Base-by-base conservation (phyloP, 2,329 filamentous ascomycete species). In the Paecilomyces sp. region DNA sequence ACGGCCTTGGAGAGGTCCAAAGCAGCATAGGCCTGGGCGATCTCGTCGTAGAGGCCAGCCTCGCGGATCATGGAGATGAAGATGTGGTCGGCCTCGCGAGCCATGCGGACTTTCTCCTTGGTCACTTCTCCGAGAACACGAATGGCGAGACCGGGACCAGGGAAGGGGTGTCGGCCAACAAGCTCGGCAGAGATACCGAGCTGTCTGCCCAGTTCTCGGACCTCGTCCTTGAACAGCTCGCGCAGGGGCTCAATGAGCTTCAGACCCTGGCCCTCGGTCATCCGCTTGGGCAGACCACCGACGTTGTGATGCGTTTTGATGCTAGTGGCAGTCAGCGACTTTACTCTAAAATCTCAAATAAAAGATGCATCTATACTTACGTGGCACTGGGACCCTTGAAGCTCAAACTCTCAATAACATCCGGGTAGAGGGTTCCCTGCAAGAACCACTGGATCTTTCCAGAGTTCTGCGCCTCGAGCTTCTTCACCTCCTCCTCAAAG, bases 91-190 rank as follows among this genome's bases (percentile, higher is more conserved):
- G 77, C 76, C 60, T 75, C 64, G 47, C 77, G 71, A 58, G 86
- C 90, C 63, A 96, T 94, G 58, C 85, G 85, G 15, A 96, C 88
- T 51, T 88, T 85, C 71, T 92, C 89, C 1, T 81, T 82, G 1
- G 90, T 96, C 13, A 96, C 87, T 66, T 95, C 92, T 36, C 92
- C 92, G 0, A 96, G 79, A 61, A 96, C 88, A 57, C 90, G 83
- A 65, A 94, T 89, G 15, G 36, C 36, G 36, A 41, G 15, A 18
- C 36, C 36, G 36, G 36, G 36, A 61, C 61, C 64, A 18, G 68
- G 67, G 81, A 91, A 92, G 25, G 89, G 88, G 69, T 92, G 89
- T 33, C 90, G 80, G 85, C 86, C 89, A 58, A 93, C 87, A 7
- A 93, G 85, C n/a, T 90, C 83, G 62, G 89, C 82, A 56, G 85